Evolutionary conservation across 805 yeast genomes (phyloP), one percentile per base, ranked within the genome.

Genomic region (Sugiyamaella lignohabitans): DNA sequence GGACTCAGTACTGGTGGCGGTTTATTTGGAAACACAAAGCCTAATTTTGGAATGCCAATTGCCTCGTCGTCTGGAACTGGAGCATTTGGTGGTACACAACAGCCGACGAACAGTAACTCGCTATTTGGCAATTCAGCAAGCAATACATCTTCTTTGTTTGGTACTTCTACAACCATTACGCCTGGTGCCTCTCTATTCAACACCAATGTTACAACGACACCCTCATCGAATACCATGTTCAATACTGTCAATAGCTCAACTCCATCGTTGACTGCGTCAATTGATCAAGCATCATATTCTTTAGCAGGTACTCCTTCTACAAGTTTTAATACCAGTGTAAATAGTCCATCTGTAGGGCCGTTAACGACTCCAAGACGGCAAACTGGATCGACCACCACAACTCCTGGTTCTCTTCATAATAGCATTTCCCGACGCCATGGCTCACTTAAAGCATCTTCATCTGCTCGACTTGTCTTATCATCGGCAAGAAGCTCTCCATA

Each of bases 241-340:
- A 27, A 27, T 27, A 27, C 32, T 27, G 8, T 14, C 14, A 27
- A 27, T 27, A 8, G 8, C 32, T 27, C 32, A 8, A 8, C 8
- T 8, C 32, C 32, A 8, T 27, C 32, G 8, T 45, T 58, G 19
- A 38, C 47, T 2, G 58, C 64, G 1, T 46, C 58, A 0, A 49
- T 61, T n/a, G 60, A 61, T 43, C 62, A 61, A 46, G 56, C 32
- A 8, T 27, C 32, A 27, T 27, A 27, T 27, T 27, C 32, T 27
- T 27, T 27, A 14, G 11, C 32, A 27, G 32, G 32, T 8, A 27
- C 32, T 27, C 32, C 63, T 1, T 49, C 63, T 16, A 57, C 46
- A 41, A 32, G 43, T 11, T 40, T 59, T 24, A 59, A 56, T 16
- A 38, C 34, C 6, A 52, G 43, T 5, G 30, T 58, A 2, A 46